These are phyloP conservation scores for Betula pendula DNA, from an alignment of 306 rosid genomes.

Conservation along the genomic window DNA sequence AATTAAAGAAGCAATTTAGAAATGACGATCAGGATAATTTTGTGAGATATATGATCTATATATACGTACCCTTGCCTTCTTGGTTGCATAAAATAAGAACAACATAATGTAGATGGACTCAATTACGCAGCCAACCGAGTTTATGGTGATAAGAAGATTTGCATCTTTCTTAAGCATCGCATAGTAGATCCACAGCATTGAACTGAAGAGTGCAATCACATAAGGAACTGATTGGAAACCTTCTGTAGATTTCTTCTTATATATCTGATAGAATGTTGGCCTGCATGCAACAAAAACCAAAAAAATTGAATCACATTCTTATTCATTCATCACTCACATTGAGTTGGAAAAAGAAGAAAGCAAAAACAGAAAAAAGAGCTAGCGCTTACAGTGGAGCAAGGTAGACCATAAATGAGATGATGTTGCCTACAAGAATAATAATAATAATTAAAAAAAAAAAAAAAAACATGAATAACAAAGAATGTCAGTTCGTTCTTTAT, in stretches of 20 bases:
- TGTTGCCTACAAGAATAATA: conserved; percentile 55
- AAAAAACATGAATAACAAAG: background rate
- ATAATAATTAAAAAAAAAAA: conserved; percentile 7
- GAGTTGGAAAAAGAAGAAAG: background rate
- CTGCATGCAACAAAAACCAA: conserved; percentile 44
- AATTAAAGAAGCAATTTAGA: background rate
- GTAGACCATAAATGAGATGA: conserved; percentile 79
- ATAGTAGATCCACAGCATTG: conserved; percentile 88
- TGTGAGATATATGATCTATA: background rate
- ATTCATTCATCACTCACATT: background rate
- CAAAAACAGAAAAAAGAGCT: background rate
- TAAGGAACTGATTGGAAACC: conserved; percentile 86
- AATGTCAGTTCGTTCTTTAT: conserved; percentile 8
- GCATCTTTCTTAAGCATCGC: conserved; percentile 64
- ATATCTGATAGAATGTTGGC: conserved; percentile 80
- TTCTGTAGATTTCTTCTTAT: conserved; percentile 74
- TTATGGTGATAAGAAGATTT: conserved; percentile 80
- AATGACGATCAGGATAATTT: background rate
- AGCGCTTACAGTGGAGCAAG: conserved; percentile 92
- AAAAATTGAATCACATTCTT: background rate
- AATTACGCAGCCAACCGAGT: conserved; percentile 72
- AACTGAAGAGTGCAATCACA: conserved; percentile 80
- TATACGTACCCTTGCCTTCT: conserved; percentile 56
- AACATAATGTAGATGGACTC: conserved; percentile 58
- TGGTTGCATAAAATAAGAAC: conserved; percentile 68